Evolutionary conservation across 2,329 filamentous ascomycete species (phyloP).

Genomic region (Apiospora kogelbergensis): DNA sequence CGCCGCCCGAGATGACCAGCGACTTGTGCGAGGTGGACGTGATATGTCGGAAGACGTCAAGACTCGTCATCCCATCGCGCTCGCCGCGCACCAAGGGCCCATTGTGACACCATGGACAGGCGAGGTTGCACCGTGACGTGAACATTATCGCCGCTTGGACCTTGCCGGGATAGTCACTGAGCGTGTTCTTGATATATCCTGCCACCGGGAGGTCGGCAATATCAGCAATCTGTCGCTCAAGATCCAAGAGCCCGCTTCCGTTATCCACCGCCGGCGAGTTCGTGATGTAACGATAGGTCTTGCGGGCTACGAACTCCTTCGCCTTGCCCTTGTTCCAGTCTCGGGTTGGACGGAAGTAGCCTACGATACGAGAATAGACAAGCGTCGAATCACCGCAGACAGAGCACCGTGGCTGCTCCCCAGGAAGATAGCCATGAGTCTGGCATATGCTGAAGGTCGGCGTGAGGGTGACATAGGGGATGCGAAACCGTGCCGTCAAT

Average conservation of each 20-base stretch:
- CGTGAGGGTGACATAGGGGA: not conserved
- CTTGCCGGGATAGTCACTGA: not conserved
- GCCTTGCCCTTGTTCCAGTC: not conserved
- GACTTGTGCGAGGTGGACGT: not conserved
- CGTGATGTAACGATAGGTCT: not conserved
- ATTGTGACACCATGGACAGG: not conserved
- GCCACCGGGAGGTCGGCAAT: not conserved
- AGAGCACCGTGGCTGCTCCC: not conserved
- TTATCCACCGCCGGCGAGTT: not conserved
- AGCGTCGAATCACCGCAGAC: not conserved
- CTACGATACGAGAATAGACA: not conserved
- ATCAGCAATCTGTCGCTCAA: not conserved
- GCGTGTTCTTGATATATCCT: not conserved
- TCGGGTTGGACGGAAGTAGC: not conserved
- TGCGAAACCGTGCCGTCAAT: not conserved
- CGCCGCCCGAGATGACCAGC: not conserved
- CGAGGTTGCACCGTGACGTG: not conserved
- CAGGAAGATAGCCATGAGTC: not conserved
- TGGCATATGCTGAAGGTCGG: slow-evolving; percentile 2
- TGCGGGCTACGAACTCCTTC: not conserved
- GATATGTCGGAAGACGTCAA: not conserved
- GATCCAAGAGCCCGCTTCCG: not conserved
- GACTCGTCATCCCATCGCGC: not conserved
- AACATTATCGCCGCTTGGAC: not conserved
- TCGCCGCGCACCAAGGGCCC: not conserved